Conservation (phyloP, 2,329 filamentous ascomycete genomes). For the Sclerotinia minor region DNA sequence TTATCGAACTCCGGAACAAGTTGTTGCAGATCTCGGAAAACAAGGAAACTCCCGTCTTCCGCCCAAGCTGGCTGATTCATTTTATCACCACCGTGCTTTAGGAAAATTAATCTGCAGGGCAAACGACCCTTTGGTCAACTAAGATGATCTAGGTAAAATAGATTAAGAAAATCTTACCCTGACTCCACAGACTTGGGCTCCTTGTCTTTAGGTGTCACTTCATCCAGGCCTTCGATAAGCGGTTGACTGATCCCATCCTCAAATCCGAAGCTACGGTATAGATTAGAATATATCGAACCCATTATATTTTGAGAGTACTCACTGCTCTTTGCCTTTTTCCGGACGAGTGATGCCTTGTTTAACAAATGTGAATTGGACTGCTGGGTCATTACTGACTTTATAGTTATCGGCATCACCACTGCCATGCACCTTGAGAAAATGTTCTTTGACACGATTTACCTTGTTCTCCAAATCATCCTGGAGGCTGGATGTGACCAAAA, state of each 20-base stretch:
- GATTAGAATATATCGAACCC: neutral
- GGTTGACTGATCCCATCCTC: slow-evolving; percentile 48
- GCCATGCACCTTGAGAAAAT: slow-evolving; percentile 2
- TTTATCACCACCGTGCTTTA: slow-evolving; percentile 42
- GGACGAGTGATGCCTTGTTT: neutral
- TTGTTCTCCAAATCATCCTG: neutral
- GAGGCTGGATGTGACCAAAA: slow-evolving; percentile 2
- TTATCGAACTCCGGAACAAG: slow-evolving; percentile 49
- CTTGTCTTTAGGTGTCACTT: slow-evolving; percentile 38
- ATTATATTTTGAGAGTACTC: neutral
- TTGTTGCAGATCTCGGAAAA: slow-evolving; percentile 48
- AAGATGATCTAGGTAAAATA: neutral
- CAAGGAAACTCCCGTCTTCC: slow-evolving; percentile 48
- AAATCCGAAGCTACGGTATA: slow-evolving; percentile 45
- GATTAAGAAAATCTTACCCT: slow-evolving; percentile 32
- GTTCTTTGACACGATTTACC: neutral
- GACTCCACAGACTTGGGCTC: slow-evolving; percentile 34
- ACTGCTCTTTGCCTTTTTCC: slow-evolving; percentile 19
- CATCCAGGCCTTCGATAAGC: slow-evolving; percentile 42
- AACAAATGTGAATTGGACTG: neutral
- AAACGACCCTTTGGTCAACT: neutral
- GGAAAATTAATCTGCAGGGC: neutral
- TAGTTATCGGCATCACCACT: slow-evolving; percentile 9
- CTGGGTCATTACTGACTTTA: neutral
- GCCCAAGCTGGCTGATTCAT: slow-evolving; percentile 44